Conservation (phyloP, 495 filamentous ascomycete genomes). For the Acidiella bohemica region DNA sequence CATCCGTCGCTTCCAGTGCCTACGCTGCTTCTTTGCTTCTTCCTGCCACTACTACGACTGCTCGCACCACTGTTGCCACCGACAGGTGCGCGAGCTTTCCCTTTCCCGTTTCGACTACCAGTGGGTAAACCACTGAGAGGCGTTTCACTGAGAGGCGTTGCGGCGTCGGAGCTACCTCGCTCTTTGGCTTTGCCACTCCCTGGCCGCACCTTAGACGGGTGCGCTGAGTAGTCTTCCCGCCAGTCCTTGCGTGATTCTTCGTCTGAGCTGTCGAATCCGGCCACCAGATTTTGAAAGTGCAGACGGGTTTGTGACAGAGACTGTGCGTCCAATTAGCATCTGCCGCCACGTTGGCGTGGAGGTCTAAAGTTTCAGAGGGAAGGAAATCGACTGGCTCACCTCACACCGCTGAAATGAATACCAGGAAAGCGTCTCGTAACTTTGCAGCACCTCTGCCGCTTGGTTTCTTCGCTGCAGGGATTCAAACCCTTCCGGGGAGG, state of each 20-base stretch:
- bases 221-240: slow-evolving; percentile 10
- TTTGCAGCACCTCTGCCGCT: slow-evolving; percentile 16
- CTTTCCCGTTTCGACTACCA: too few relatives aligned
- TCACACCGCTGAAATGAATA: slow-evolving; percentile 16
- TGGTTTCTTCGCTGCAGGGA: slow-evolving; percentile 6
- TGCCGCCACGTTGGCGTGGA: too few relatives aligned
- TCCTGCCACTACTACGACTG: too few relatives aligned
- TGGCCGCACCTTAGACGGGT: slow-evolving; percentile 10
- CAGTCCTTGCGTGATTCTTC: slow-evolving; percentile 12
- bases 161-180: too few relatives aligned
- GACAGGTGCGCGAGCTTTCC: too few relatives aligned
- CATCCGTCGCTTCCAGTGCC: too few relatives aligned
- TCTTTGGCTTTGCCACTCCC: too few relatives aligned
- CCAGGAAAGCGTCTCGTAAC: slow-evolving; percentile 19
- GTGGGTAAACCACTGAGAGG: too few relatives aligned
- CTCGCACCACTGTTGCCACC: too few relatives aligned
- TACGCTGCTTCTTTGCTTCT: too few relatives aligned
- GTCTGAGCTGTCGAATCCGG: slow-evolving; percentile 14
- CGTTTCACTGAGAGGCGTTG: too few relatives aligned
- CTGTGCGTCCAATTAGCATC: slow-evolving; percentile 4
- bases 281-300: slow-evolving; percentile 19
- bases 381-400: slow-evolving; percentile 4
- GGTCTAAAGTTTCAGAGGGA: too few relatives aligned
- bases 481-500: slow-evolving; percentile 12
- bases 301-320: slow-evolving; percentile 17